Evolutionary conservation across 768 basidiomycete genomes (phyloP).

Genomic region (Boletus tomentosulus): DNA sequence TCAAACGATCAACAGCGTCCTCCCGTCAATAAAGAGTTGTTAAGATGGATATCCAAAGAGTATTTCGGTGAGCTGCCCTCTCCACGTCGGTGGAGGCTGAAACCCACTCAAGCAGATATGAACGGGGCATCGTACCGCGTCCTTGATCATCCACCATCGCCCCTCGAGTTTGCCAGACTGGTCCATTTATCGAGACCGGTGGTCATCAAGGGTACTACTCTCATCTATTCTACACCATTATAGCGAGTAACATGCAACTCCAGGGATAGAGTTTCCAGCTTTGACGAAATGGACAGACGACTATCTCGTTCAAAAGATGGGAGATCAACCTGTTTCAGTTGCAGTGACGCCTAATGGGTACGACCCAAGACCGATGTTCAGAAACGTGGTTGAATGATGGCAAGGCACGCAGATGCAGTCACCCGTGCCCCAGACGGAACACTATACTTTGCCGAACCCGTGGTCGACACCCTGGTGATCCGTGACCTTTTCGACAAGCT

Average conservation of each 20-base stretch:
- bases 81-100: not conserved
- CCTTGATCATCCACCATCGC: slow-evolving; percentile 53
- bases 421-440: slow-evolving; percentile 47
- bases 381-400: slow-evolving; percentile 12
- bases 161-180: slow-evolving; percentile 66
- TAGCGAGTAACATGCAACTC: not conserved
- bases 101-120: slow-evolving; percentile 40
- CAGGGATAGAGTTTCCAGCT: slow-evolving; percentile 49
- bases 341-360: slow-evolving; percentile 86
- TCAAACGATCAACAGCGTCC: slow-evolving; percentile 8
- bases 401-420: slow-evolving; percentile 75
- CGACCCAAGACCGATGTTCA: slow-evolving; percentile 12
- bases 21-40: slow-evolving; percentile 10
- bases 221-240: not conserved
- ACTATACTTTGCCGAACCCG: slow-evolving; percentile 75
- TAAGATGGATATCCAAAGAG: slow-evolving; percentile 37
- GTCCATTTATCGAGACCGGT: slow-evolving; percentile 69
- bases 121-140: slow-evolving; percentile 52
- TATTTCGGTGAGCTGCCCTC: slow-evolving; percentile 27
- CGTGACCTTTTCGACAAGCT: slow-evolving; percentile 43
- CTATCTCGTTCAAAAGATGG: slow-evolving; percentile 57
- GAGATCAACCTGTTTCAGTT: slow-evolving; percentile 54
- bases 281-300: slow-evolving; percentile 59
- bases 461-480: slow-evolving; percentile 66
- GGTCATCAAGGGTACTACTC: slow-evolving; percentile 58